Evolutionary conservation across 2,329 filamentous ascomycete species (phyloP).

Genomic region (Exutisphaerella laricina): DNA sequence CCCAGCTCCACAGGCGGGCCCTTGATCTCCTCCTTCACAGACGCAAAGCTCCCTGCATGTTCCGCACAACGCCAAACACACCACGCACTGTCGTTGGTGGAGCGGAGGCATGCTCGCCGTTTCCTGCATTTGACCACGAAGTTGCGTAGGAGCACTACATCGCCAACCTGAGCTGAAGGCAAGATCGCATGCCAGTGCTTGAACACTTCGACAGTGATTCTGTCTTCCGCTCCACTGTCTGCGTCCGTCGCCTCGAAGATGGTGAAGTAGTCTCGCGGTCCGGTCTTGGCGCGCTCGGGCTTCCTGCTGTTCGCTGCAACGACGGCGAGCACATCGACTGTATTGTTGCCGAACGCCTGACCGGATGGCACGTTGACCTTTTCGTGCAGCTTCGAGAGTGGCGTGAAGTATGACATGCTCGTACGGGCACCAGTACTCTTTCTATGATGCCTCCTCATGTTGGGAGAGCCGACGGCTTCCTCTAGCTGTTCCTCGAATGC

Average conservation of each 20-base stretch:
- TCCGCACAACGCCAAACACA: slow-evolving; percentile 40
- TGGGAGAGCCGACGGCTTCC: background rate
- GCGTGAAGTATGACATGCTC: slow-evolving; percentile 42
- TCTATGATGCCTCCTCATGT: background rate
- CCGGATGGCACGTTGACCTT: slow-evolving; percentile 38
- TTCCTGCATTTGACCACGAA: slow-evolving; percentile 42
- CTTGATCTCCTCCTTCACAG: slow-evolving; percentile 38
- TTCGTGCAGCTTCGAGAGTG: slow-evolving; percentile 36
- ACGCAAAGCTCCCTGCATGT: slow-evolving; percentile 21
- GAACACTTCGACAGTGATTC: slow-evolving; percentile 39
- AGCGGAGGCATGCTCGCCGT: slow-evolving; percentile 34
- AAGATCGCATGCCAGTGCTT: slow-evolving; percentile 40
- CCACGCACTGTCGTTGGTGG: slow-evolving; percentile 42
- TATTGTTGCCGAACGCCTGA: slow-evolving; percentile 28
- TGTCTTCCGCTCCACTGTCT: slow-evolving; percentile 16
- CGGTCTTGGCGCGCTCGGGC: slow-evolving; percentile 36
- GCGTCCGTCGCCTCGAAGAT: slow-evolving; percentile 39
- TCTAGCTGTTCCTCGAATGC: background rate
- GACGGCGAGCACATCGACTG: slow-evolving; percentile 43
- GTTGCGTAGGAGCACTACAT: slow-evolving; percentile 41
- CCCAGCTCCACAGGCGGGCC: slow-evolving; percentile 45
- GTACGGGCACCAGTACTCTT: slow-evolving; percentile 35
- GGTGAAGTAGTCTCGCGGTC: slow-evolving; percentile 42
- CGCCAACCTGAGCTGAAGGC: slow-evolving; percentile 38
- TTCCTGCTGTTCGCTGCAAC: slow-evolving; percentile 33